Evolutionary conservation across 208 protist species (phyloP), one percentile per base, ranked within the genome.

Genomic region (Crithidia brevicula): DNA sequence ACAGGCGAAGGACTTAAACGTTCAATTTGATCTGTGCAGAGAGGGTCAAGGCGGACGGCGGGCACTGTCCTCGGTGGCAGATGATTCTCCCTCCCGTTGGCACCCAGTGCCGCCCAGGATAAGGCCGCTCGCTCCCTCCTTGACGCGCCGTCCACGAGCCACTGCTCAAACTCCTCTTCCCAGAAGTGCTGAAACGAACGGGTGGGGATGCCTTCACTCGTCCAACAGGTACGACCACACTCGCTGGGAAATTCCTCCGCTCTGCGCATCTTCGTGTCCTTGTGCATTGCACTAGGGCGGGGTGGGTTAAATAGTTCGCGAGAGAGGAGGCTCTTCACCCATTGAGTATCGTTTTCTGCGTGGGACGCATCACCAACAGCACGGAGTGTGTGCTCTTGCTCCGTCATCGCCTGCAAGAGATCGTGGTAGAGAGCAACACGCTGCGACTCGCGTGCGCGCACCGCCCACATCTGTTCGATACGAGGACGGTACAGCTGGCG

Each of bases 391-490:
- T 6, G 9, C 3, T 34, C 45, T 22, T 58, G 45, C 38, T 47
- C 28, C 31, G 0, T 31, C 54, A 72, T 27, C 36, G 60, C 66
- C n/a, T 23, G 30, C 27, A 20, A 38, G 28, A 81, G 28, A 22
- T 70, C 62, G n/a, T 4, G n/a, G 10, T 9, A 18, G 4, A 82
- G 54, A 3, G 22, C 49, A 10, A 10, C 0, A 4, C 77, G 77
- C 2, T 66, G 58, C 18, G 31, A 4, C 50, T 74, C 66, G 2
- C 45, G 63, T 13, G 66, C 50, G n/a, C 77, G 77, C n/a, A 46
- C 59, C 11, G 36, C 5, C 52, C 72, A 69, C 73, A 89, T 50
- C 51, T 77, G 47, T 34, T 67, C 46, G 30, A 86, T 90, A 4
- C 81, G 80, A 13, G 51, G n/a, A 9, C 42, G 42, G 43, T 68